Percentiles rank a stretch among this genome's conserved stretches.
phyloP scores from a whole-genome alignment of 2,329 filamentous ascomycete genomes.

The Cordyceps fumosorosea region DNA sequence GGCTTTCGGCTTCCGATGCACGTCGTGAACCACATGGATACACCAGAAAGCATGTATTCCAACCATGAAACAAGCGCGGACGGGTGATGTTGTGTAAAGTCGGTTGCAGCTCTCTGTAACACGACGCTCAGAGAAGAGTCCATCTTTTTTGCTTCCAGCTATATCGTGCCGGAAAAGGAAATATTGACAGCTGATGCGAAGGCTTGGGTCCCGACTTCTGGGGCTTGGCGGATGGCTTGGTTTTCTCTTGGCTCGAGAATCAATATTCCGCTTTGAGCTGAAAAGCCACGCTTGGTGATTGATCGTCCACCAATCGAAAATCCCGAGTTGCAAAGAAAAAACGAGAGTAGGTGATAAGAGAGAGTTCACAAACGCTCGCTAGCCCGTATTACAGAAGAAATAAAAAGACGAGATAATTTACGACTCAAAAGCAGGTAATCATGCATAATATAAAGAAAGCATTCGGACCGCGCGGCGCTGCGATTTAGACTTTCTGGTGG shows the following conservation, averaged over 20 bases:
- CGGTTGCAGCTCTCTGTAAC: neutral
- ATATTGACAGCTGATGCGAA: neutral
- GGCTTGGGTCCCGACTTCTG: neutral
- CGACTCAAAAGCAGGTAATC: neutral
- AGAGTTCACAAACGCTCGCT: neutral
- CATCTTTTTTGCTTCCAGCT: neutral
- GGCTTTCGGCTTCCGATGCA: conserved; percentile 9
- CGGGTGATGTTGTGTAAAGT: neutral
- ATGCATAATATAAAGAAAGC: neutral
- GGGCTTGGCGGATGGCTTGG: neutral
- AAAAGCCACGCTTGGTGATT: neutral
- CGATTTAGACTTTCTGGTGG: conserved; percentile 1
- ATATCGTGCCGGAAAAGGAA: neutral
- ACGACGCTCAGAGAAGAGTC: neutral
- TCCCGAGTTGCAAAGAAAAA: neutral
- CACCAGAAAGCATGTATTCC: neutral
- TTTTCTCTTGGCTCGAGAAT: neutral
- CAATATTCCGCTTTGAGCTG: neutral
- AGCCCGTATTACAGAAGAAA: neutral
- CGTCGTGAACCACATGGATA: conserved; percentile 8
- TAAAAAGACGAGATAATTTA: neutral
- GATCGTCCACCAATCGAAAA: neutral
- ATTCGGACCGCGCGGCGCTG: neutral
- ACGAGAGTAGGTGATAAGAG: neutral
- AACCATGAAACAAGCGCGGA: neutral